Evolutionary conservation across 768 basidiomycete species (phyloP).

Genomic region (Pholiota molesta): DNA sequence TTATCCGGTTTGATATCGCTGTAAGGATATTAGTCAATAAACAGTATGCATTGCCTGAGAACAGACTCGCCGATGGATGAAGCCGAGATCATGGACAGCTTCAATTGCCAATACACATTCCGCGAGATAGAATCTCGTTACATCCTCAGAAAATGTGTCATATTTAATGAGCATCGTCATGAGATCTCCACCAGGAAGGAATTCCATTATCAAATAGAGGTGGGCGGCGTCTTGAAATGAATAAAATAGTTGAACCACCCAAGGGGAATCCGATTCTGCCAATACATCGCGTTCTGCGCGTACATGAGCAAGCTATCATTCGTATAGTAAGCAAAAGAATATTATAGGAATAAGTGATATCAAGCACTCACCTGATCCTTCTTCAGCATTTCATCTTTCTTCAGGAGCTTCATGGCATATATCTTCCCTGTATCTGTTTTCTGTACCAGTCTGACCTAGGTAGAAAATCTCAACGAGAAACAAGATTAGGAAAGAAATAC

Average conservation of each 20-base stretch:
- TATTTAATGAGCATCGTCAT: slow-evolving; percentile 99
- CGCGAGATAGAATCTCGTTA: slow-evolving; percentile 98
- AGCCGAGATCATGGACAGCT: slow-evolving; percentile 95
- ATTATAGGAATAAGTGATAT: background rate
- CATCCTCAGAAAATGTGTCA: slow-evolving; percentile 98
- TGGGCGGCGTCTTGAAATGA: slow-evolving; percentile 96
- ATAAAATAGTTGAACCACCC: slow-evolving; percentile 97
- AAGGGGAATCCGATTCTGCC: slow-evolving; percentile 91
- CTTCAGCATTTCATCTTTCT: slow-evolving; percentile 99
- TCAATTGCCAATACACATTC: slow-evolving; percentile 98
- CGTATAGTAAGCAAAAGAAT: background rate
- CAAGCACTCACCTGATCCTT: slow-evolving; percentile 82
- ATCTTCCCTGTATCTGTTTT: slow-evolving; percentile 97
- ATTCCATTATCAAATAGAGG: slow-evolving; percentile 99
- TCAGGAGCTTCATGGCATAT: slow-evolving; percentile 98
- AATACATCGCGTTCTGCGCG: slow-evolving; percentile 96
- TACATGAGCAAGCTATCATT: slow-evolving; percentile 87
- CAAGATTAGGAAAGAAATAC: background rate
- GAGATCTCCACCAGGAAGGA: slow-evolving; percentile 95
- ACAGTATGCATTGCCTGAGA: background rate
- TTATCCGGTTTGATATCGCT: slow-evolving; percentile 99
- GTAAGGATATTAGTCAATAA: slow-evolving; percentile 10
- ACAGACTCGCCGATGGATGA: slow-evolving; percentile 84
- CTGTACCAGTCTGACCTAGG: slow-evolving; percentile 88
- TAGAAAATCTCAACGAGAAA: background rate